Evolutionary conservation across 371 early-diverging fungal genomes (phyloP).

Genomic region (Mucor ambiguus): DNA sequence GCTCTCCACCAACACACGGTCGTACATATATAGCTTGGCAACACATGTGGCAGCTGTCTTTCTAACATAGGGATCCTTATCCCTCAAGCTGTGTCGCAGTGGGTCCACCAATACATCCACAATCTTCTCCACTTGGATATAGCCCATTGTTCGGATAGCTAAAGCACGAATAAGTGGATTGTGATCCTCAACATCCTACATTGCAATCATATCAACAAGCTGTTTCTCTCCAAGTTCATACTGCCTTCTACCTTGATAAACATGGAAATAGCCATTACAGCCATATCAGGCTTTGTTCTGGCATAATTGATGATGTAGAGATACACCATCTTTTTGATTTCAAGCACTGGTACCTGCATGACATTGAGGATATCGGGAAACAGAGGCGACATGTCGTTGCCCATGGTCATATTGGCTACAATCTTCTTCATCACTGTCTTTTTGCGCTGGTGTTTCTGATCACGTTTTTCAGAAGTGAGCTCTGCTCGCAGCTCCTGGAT

Average conservation of each 20-base stretch:
- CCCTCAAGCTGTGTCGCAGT: conserved; percentile 67
- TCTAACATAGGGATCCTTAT: conserved; percentile 88
- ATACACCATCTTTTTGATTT: conserved; percentile 93
- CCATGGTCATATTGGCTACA: conserved; percentile 98
- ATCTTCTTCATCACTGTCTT: conserved; percentile 94
- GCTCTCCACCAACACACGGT: conserved; percentile 64
- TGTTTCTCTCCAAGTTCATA: background rate
- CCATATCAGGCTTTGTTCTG: conserved; percentile 89
- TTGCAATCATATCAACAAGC: background rate
- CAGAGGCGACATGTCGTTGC: conserved; percentile 95
- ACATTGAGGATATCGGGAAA: conserved; percentile 67
- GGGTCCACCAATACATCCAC: conserved; percentile 84
- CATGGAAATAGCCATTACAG: conserved; percentile 77
- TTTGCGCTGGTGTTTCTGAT: conserved; percentile 85
- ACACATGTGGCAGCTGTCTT: conserved; percentile 97
- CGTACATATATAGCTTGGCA: conserved; percentile 74
- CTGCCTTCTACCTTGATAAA: conserved; percentile 58
- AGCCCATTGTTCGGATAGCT: conserved; percentile 95
- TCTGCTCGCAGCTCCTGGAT: conserved; percentile 94
- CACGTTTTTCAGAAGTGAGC: conserved; percentile 89
- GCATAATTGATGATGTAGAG: conserved; percentile 87
- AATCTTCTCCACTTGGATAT: conserved; percentile 89
- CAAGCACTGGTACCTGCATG: conserved; percentile 58
- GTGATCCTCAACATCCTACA: conserved; percentile 74
- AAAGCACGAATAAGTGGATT: conserved; percentile 93